A percentile compares a stretch with the other conserved stretches of the same genome.
Evolutionary conservation across 2,329 filamentous ascomycete genomes (phyloP).

Genomic region (Capronia epimyces): DNA sequence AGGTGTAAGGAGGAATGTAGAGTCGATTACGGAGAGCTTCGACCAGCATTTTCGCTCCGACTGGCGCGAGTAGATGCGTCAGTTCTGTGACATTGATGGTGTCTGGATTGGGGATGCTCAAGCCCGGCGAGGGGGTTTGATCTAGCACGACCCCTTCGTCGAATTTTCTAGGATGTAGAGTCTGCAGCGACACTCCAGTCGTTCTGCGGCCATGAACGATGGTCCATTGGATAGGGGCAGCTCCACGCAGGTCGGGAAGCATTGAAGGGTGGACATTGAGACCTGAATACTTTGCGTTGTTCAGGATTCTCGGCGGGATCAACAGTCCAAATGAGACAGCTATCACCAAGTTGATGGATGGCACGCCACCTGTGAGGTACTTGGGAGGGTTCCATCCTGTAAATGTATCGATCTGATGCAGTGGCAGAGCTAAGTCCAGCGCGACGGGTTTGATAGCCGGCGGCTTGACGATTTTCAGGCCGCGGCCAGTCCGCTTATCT

Average conservation of each 20-base stretch:
- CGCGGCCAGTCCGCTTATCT: constrained; percentile 70
- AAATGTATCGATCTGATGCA: constrained; percentile 78
- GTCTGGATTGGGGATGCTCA: constrained; percentile 50
- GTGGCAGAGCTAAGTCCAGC: constrained; percentile 55
- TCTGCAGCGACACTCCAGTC: constrained; percentile 81
- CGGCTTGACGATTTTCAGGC: constrained; percentile 61
- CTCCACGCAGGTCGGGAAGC: constrained; percentile 67
- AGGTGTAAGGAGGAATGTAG: constrained; percentile 59
- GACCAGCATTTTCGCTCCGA: constrained; percentile 68
- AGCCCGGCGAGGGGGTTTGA: constrained; percentile 58
- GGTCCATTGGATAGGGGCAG: constrained; percentile 82
- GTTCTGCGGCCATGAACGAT: constrained; percentile 56
- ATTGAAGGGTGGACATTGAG: constrained; percentile 91
- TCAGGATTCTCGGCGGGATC: constrained; percentile 70
- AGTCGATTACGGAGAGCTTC: constrained; percentile 56
- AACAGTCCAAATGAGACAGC: constrained; percentile 93
- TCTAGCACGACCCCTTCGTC: constrained; percentile 72
- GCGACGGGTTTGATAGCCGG: constrained; percentile 68
- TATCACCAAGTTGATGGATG: constrained; percentile 66
- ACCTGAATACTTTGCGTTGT: constrained; percentile 69
- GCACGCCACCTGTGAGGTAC: constrained; percentile 34
- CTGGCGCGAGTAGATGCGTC: constrained; percentile 51
- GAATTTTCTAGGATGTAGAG: constrained; percentile 68
- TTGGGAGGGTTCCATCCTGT: constrained; percentile 66
- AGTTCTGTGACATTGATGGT: constrained; percentile 53